Evolutionary conservation across 805 yeast genomes (phyloP), one percentile per base, ranked within the genome.

Genomic region (Torulaspora microellipsoides): DNA sequence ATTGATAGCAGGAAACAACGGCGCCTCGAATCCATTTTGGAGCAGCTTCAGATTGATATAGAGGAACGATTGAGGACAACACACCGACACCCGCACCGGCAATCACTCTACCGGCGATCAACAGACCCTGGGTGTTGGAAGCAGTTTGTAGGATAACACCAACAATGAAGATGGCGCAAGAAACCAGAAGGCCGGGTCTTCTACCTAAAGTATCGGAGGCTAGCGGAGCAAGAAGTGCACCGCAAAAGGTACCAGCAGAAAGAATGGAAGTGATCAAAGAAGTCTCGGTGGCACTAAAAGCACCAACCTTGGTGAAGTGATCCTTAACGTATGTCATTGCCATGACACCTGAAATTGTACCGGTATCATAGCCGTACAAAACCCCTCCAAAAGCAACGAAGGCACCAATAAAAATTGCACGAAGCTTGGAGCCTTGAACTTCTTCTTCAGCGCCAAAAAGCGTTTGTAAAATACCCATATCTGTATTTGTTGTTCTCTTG

Each of bases 171-270:
- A 91, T 67, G 3, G 84, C 58, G 59, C 89, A 90, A 13, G 96
- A 88, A 31, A 82, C 78, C 74, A 91, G 77, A 40, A 93, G 73
- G 42, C 88, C 85, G 47, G 84, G 83, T 59, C 83, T 89, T 56
- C 98, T 78, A 32, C 99, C 99, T 49, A 84, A 66, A 20, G 77
- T 58, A 60, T 91, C 96, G 36, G 96, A 96, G 27, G 78, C 62
- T 0, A 83, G 64, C 37, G 98, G 98, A 3, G 96, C 95, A 34
- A 78, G 52, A 31, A 91, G 69, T 1, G 98, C 98, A 49, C 98
- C 99, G 15, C 89, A 70, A 1, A 96, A 87, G 0, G 98, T 91
- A 13, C 96, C 95, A 10, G 96, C 83, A 0, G 98, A 93, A 57
- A 93, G 89, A 52, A 86, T 70, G n/a, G 87, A 83, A n/a, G 85